Percentiles rank a stretch among this genome's conserved stretches.
phyloP scores from a whole-genome alignment of 805 yeast species.

The Candida montana region DNA sequence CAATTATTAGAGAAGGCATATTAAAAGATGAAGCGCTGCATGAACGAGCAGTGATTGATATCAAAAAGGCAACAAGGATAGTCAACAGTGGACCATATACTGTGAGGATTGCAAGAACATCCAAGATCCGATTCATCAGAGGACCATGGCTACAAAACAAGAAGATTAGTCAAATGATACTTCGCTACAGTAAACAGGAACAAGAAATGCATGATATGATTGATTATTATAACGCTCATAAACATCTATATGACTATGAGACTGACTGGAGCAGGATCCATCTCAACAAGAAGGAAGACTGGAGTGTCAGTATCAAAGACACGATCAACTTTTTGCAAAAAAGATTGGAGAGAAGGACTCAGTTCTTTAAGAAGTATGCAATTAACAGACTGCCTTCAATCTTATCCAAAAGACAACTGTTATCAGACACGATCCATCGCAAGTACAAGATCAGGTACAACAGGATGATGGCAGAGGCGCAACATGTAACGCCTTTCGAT shows the following conservation, averaged over 20 bases:
- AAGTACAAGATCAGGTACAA: conserved; percentile 21
- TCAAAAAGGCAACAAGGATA: conserved; percentile 4
- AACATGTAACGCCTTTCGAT: conserved; percentile 17
- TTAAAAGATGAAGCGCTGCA: conserved; percentile 20
- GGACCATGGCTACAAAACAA: conserved; percentile 18
- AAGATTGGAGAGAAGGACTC: background rate
- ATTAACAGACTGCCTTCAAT: conserved; percentile 11
- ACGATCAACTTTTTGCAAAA: conserved; percentile 10
- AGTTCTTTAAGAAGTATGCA: conserved; percentile 17
- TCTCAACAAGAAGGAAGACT: conserved; percentile 11
- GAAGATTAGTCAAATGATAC: conserved; percentile 13
- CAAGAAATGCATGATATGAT: conserved; percentile 12
- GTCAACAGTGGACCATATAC: conserved; percentile 17
- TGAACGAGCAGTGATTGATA: conserved; percentile 13
- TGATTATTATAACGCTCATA: conserved; percentile 8
- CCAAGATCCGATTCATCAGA: conserved; percentile 15
- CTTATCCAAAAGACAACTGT: conserved; percentile 6
- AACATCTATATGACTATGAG: conserved; percentile 13
- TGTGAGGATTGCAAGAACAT: conserved; percentile 11
- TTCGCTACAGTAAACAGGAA: conserved; percentile 8
- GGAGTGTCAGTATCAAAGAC: conserved; percentile 25
- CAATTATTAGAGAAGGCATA: conserved; percentile 7
- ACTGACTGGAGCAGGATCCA: conserved; percentile 12
- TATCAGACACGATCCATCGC: conserved; percentile 22
- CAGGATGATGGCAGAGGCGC: conserved; percentile 14